A percentile compares a stretch with the other conserved stretches of the same genome.
Conservation (phyloP, 768 basidiomycete species). For the Rhodotorula babjevae region DNA sequence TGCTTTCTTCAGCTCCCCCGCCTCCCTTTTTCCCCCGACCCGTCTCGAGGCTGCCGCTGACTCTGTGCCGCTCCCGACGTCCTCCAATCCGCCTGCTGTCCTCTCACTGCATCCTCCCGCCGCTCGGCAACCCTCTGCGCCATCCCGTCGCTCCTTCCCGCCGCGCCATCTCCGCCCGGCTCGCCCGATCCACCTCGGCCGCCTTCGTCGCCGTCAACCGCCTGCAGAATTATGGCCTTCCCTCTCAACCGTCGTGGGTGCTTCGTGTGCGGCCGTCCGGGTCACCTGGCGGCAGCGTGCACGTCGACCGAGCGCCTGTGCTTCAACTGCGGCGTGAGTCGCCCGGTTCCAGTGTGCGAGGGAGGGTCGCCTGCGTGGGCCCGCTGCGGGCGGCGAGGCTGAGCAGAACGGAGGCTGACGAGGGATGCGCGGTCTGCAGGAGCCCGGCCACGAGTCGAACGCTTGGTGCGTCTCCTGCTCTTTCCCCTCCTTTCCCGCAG, state of each 20-base stretch:
- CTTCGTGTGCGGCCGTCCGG: constrained; percentile 34
- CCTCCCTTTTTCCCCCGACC: not conserved
- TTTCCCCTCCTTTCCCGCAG: no score
- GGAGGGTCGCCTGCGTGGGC: no score
- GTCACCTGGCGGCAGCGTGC: constrained; percentile 32
- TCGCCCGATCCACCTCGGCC: no score
- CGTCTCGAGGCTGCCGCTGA: not conserved
- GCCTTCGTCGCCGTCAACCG: no score
- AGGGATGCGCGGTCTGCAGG: constrained; percentile 3
- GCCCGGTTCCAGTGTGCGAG: no score
- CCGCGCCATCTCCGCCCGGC: not conserved
- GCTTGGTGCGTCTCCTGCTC: constrained; percentile 18
- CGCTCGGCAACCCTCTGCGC: not conserved
- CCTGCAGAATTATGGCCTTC: constrained; percentile 14
- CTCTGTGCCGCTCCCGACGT: no score
- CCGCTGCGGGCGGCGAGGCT: no score
- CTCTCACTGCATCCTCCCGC: not conserved
- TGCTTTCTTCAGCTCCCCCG: not conserved
- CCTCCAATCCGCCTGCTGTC: not conserved
- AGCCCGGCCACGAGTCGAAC: constrained; percentile 37
- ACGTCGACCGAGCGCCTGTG: constrained; percentile 26
- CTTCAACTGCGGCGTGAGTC: constrained; percentile 39
- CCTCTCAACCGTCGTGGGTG: constrained; percentile 27
- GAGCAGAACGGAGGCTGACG: not conserved
- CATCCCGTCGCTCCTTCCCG: not conserved